A percentile compares a stretch with the other conserved stretches of the same genome.
Evolutionary conservation across 2,329 filamentous ascomycete genomes (phyloP).

Genomic region (Diplodia intermedia): DNA sequence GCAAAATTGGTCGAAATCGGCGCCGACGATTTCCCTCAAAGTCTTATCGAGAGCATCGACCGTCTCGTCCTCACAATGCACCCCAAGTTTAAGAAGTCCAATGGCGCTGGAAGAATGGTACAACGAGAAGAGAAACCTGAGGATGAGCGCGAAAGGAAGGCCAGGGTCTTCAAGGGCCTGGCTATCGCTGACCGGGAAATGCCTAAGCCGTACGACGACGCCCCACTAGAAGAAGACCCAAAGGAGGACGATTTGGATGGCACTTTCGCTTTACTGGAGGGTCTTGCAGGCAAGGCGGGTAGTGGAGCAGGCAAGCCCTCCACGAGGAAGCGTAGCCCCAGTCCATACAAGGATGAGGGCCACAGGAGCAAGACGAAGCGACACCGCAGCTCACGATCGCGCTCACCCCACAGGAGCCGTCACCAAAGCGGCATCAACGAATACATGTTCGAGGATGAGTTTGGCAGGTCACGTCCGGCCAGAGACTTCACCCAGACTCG

Average conservation of each 20-base stretch:
- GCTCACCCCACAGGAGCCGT: conserved; percentile 41
- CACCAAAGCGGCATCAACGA: conserved; percentile 57
- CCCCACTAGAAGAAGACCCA: conserved; percentile 43
- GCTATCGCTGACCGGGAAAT: conserved; percentile 80
- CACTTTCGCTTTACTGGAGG: conserved; percentile 89
- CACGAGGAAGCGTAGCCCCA: conserved; percentile 65
- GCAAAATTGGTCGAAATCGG: conserved; percentile 75
- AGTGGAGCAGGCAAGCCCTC: conserved; percentile 55
- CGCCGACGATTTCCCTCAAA: conserved; percentile 77
- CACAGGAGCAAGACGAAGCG: conserved; percentile 51
- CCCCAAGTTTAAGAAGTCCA: conserved; percentile 77
- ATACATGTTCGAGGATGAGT: conserved; percentile 66
- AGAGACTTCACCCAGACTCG: conserved; percentile 43
- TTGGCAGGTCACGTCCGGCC: conserved; percentile 57
- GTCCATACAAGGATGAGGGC: conserved; percentile 59
- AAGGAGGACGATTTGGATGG: conserved; percentile 81
- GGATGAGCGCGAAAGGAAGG: conserved; percentile 70
- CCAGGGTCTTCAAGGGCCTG: conserved; percentile 87
- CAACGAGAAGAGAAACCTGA: conserved; percentile 49
- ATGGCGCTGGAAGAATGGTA: conserved; percentile 44
- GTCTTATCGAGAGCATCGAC: conserved; percentile 89
- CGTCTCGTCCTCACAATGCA: conserved; percentile 88
- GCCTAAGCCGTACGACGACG: conserved; percentile 55
- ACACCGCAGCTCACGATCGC: conserved; percentile 58
- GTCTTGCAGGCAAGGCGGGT: conserved; percentile 72